Conservation (phyloP, 371 early-diverging fungal genomes). For the Mucor mucedo region DNA sequence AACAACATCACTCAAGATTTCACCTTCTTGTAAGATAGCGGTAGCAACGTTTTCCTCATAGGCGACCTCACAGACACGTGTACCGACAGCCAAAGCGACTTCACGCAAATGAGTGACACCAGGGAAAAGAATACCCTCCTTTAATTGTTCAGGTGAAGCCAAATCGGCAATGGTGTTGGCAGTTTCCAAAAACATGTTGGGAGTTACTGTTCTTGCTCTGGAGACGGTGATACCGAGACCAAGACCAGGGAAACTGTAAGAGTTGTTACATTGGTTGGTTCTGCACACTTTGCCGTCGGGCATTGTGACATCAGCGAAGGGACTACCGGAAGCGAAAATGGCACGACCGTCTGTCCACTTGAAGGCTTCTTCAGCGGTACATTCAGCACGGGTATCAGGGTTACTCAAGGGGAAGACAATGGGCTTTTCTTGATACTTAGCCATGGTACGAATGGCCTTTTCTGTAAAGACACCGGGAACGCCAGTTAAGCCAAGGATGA, state of each 20-base stretch:
- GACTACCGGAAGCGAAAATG: conserved; percentile 69
- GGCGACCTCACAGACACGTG: conserved; percentile 66
- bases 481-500: conserved; percentile 67
- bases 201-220: conserved; percentile 57
- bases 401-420: conserved; percentile 70
- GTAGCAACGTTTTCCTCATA: conserved; percentile 61
- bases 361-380: conserved; percentile 68
- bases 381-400: conserved; percentile 69
- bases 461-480: conserved; percentile 64
- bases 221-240: conserved; percentile 66
- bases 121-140: conserved; percentile 64
- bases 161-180: conserved; percentile 64
- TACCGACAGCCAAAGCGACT: conserved; percentile 60
- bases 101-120: conserved; percentile 58
- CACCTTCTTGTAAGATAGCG: conserved; percentile 50
- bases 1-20: conserved; percentile 54
- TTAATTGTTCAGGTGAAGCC: conserved; percentile 62
- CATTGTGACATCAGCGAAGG: conserved; percentile 55
- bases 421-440: conserved; percentile 61
- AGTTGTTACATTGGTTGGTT: conserved; percentile 72
- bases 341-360: conserved; percentile 66
- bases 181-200: conserved; percentile 67
- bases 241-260: conserved; percentile 65
- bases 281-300: conserved; percentile 54
- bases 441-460: conserved; percentile 63